Percentiles rank a stretch among this genome's conserved stretches.
Evolutionary conservation across 176 grass and related monocot species (phyloP).

Genomic region (Triticum monococcum): DNA sequence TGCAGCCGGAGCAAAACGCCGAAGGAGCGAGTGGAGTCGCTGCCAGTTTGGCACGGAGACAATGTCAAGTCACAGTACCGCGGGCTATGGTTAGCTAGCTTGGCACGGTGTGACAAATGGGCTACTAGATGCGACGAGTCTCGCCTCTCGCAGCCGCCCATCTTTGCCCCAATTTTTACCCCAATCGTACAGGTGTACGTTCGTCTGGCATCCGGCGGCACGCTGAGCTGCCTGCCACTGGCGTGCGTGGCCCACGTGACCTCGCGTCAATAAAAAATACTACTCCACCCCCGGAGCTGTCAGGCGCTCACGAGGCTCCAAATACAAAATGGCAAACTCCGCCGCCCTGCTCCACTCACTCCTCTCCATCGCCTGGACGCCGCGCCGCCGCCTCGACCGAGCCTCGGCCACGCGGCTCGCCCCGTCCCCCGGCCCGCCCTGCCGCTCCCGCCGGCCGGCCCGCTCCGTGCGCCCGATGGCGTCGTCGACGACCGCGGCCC

Average conservation of each 20-base stretch:
- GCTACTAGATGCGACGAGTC: too few relatives aligned
- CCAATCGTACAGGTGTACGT: too few relatives aligned
- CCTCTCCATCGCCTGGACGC: background rate
- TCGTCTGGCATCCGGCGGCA: too few relatives aligned
- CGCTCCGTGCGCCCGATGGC: conserved; percentile 3
- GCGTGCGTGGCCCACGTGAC: background rate
- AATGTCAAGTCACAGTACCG: too few relatives aligned
- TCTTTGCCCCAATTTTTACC: too few relatives aligned
- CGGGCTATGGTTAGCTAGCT: too few relatives aligned
- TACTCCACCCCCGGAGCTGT: background rate
- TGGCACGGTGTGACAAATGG: too few relatives aligned
- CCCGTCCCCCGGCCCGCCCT: background rate
- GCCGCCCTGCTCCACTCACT: conserved; percentile 19
- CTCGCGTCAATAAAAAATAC: background rate
- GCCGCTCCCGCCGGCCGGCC: background rate
- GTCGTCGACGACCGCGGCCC: background rate
- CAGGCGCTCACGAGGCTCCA: background rate
- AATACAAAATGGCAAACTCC: conserved; percentile 31
- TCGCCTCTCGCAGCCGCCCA: too few relatives aligned
- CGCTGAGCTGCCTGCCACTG: background rate
- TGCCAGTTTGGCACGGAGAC: too few relatives aligned
- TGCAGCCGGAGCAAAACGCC: too few relatives aligned
- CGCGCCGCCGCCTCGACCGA: background rate
- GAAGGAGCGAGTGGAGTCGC: too few relatives aligned
- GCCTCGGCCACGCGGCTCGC: background rate